Evolutionary conservation across 805 yeast genomes (phyloP).

Genomic region (Monosporozyma aerobia): DNA sequence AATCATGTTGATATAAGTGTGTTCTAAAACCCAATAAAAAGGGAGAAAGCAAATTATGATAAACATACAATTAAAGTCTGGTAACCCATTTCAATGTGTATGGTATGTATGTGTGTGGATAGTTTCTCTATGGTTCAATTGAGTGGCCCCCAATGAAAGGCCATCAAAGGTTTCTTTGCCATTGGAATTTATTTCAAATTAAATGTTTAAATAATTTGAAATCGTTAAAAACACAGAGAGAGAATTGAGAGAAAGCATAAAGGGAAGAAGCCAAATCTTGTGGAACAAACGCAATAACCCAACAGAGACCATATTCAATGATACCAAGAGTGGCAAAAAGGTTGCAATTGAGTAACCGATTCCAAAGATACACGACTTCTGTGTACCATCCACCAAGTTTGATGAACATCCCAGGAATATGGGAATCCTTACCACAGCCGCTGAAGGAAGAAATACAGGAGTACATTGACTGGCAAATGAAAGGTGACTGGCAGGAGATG

Average conservation of each 20-base stretch:
- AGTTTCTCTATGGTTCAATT: neutral
- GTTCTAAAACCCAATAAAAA: neutral
- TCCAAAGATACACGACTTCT: neutral
- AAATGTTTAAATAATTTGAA: neutral
- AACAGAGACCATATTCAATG: neutral
- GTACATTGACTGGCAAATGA: conserved; percentile 27
- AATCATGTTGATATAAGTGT: neutral
- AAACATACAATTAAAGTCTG: conserved; percentile 19
- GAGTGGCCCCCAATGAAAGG: neutral
- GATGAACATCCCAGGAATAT: conserved; percentile 21
- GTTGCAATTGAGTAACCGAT: neutral
- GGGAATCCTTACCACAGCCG: conserved; percentile 28
- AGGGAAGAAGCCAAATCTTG: neutral
- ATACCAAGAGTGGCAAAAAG: neutral
- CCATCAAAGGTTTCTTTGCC: neutral
- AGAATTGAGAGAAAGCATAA: neutral
- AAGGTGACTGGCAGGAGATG: conserved; percentile 28
- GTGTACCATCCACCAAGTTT: conserved; percentile 27
- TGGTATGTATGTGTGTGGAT: neutral
- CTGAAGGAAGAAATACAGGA: conserved; percentile 32
- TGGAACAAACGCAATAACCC: too few species aligned
- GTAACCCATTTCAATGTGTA: conserved; percentile 6
- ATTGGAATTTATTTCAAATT: neutral
- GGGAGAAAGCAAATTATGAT: neutral
- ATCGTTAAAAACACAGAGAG: neutral